These are phyloP conservation scores for Diospyros kaki DNA, from an alignment of 148 eudicot species.

Conservation along the genomic window DNA sequence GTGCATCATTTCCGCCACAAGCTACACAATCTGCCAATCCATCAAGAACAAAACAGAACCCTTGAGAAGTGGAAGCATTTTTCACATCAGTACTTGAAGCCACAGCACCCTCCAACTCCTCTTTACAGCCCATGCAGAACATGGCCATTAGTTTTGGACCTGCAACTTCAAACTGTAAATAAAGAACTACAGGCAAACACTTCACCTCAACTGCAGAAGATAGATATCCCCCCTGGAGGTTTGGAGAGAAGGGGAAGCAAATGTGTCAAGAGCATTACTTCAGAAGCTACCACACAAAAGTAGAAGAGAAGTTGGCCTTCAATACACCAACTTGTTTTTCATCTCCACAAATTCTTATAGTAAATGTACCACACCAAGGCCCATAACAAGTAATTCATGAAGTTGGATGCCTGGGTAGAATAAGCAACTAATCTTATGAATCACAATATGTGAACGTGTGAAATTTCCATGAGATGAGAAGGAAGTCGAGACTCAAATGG, in stretches of 20 bases:
- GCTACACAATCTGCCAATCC: constrained; percentile 67
- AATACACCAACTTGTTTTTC: neutral
- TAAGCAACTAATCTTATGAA: too few species aligned
- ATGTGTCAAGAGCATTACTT: neutral
- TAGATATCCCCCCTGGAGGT: neutral
- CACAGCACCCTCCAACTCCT: constrained; percentile 31
- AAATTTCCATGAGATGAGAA: too few species aligned
- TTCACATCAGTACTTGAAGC: constrained; percentile 21
- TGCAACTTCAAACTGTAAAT: constrained; percentile 21
- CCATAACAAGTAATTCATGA: neutral
- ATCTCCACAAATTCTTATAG: too few species aligned
- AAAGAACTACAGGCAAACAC: neutral
- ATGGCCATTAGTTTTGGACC: constrained; percentile 68
- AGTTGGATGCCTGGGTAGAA: neutral
- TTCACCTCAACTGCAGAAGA: neutral
- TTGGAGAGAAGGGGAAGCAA: neutral
- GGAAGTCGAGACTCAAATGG: too few species aligned
- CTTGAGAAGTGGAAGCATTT: constrained; percentile 27
- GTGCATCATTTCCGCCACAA: constrained; percentile 39
- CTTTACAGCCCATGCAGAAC: constrained; percentile 49
- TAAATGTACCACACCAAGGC: neutral
- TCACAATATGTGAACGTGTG: too few species aligned
- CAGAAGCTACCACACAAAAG: neutral
- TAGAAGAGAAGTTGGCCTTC: neutral
- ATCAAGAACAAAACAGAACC: constrained; percentile 41